A percentile compares a stretch with the other conserved stretches of the same genome.
These are phyloP conservation scores for Typha latifolia DNA, from an alignment of 176 grass and related monocot species.

Conservation along the genomic window DNA sequence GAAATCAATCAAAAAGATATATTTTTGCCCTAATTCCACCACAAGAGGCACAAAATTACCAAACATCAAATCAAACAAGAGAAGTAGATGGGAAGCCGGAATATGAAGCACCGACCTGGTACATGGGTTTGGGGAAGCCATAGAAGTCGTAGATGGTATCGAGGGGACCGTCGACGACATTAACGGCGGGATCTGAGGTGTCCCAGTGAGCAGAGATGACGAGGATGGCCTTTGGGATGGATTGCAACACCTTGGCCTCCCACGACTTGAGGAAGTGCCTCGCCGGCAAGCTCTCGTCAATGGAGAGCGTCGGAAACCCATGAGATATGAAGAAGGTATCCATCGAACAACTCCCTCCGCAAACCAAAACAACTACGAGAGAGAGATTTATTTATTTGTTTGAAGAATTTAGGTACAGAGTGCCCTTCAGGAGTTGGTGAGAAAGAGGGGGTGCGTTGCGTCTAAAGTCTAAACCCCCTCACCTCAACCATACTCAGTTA, in stretches of 20 bases:
- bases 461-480: too few relatives aligned
- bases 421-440: too few relatives aligned
- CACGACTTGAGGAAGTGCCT: constrained; percentile 24
- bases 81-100: background rate
- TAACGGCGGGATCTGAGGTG: background rate
- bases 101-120: constrained; percentile 2
- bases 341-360: constrained; percentile 6
- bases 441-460: too few relatives aligned
- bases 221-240: constrained; percentile 15
- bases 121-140: constrained; percentile 20
- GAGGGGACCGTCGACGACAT: constrained; percentile 7
- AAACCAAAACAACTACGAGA: background rate
- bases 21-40: too few relatives aligned
- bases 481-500: too few relatives aligned
- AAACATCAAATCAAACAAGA: too few relatives aligned
- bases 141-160: constrained; percentile 30
- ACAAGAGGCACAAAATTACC: too few relatives aligned
- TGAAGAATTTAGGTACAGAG: too few relatives aligned
- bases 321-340: constrained; percentile 39
- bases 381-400: too few relatives aligned
- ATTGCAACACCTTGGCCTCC: constrained; percentile 8
- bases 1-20: too few relatives aligned
- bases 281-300: constrained; percentile 17
- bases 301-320: constrained; percentile 15
- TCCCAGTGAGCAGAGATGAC: constrained; percentile 23